Conservation (phyloP, 305 asterid species). For the Fraxinus nigra region DNA sequence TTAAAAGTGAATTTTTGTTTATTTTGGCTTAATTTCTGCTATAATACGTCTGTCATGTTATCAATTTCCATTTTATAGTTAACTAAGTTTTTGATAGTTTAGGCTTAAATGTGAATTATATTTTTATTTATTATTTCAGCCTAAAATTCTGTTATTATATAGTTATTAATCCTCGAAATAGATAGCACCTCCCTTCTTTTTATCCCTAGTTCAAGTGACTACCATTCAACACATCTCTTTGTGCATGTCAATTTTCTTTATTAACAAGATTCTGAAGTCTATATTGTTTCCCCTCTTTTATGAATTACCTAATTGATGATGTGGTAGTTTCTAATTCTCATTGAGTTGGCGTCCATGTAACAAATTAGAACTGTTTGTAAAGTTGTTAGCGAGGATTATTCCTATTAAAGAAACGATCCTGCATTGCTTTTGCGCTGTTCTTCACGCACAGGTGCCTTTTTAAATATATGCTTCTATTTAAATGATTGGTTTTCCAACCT, state of each 20-base stretch:
- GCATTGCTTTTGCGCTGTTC: neutral
- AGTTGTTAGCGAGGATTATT: neutral
- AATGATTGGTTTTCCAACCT: neutral
- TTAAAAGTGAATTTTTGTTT: too few relatives aligned
- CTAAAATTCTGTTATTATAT: too few relatives aligned
- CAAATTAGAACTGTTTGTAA: neutral
- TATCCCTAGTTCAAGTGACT: neutral
- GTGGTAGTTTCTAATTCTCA: neutral
- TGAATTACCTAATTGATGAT: neutral
- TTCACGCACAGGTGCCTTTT: neutral
- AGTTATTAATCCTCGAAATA: neutral
- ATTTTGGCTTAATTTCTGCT: neutral
- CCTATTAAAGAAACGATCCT: neutral
- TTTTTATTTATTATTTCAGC: neutral
- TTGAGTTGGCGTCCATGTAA: neutral
- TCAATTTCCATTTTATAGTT: too few relatives aligned
- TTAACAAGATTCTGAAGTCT: neutral
- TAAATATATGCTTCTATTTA: neutral
- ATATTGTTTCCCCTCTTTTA: neutral
- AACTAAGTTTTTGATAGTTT: neutral
- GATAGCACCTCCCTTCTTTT: neutral
- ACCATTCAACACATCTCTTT: neutral
- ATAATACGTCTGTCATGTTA: neutral
- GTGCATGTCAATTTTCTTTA: neutral
- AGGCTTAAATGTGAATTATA: neutral